Conservation (phyloP, 2,329 filamentous ascomycete genomes). For the Exserohilum turcica region DNA sequence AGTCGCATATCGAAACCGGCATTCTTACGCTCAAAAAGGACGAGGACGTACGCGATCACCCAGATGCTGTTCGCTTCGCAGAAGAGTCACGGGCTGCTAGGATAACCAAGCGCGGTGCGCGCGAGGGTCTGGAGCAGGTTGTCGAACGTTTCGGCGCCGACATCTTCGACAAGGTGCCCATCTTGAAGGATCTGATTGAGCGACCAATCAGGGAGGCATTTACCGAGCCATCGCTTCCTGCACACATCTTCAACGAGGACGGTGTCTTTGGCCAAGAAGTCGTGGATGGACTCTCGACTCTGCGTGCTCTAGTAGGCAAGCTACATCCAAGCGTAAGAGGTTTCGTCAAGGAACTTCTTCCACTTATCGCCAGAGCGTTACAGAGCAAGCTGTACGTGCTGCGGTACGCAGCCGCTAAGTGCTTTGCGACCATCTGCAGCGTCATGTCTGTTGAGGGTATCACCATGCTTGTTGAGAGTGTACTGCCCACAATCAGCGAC, state of each 20-base stretch:
- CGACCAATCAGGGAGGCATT: conserved; percentile 78
- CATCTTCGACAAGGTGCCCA: conserved; percentile 83
- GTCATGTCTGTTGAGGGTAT: conserved; percentile 94
- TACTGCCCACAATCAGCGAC: conserved; percentile 90
- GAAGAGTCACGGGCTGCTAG: conserved; percentile 85
- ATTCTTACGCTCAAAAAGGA: conserved; percentile 96
- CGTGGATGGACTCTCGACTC: conserved; percentile 89
- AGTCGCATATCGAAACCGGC: conserved; percentile 75
- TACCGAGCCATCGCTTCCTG: conserved; percentile 67
- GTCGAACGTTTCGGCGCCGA: conserved; percentile 76
- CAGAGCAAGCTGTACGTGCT: conserved; percentile 90
- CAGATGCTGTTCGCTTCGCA: conserved; percentile 88
- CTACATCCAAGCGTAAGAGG: conserved; percentile 74
- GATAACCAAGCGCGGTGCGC: conserved; percentile 89
- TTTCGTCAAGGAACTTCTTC: conserved; percentile 83
- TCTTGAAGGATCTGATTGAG: conserved; percentile 80
- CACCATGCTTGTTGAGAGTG: conserved; percentile 91
- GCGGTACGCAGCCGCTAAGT: conserved; percentile 95
- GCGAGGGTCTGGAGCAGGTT: conserved; percentile 89
- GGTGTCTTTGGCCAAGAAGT: conserved; percentile 85
- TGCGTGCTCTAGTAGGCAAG: conserved; percentile 92
- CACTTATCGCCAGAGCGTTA: conserved; percentile 83
- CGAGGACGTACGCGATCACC: conserved; percentile 91
- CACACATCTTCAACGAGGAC: conserved; percentile 73
- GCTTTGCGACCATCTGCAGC: conserved; percentile 95